These are phyloP conservation scores for Vicia villosa DNA, from an alignment of 306 rosid species.

Conservation along the genomic window DNA sequence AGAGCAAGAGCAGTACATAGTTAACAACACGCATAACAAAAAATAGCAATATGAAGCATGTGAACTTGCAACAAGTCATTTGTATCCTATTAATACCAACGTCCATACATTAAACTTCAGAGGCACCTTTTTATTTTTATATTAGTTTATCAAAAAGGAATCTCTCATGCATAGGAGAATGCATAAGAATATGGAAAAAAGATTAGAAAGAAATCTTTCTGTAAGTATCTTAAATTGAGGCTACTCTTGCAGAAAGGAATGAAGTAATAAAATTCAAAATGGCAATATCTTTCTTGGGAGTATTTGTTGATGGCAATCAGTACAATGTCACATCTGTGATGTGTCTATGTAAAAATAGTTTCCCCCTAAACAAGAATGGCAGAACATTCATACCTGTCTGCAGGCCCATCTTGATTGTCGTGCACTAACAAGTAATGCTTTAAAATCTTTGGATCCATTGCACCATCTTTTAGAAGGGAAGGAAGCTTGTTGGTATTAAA, in stretches of 20 bases:
- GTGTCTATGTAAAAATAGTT: slow-evolving; percentile 20
- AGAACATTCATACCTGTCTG: slow-evolving; percentile 65
- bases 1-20: slow-evolving; percentile 1
- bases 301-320: neutral
- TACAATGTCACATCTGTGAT: slow-evolving; percentile 12
- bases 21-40: neutral
- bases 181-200: slow-evolving; percentile 11
- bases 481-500: slow-evolving; percentile 79
- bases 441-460: slow-evolving; percentile 90
- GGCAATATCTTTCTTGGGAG: slow-evolving; percentile 12
- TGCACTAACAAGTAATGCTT: slow-evolving; percentile 91
- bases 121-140: neutral
- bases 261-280: slow-evolving; percentile 11
- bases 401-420: slow-evolving; percentile 81
- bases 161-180: slow-evolving; percentile 6
- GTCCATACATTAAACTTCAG: neutral
- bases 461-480: slow-evolving; percentile 80
- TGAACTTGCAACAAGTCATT: neutral
- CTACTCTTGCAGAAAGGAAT: slow-evolving; percentile 17
- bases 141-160: slow-evolving; percentile 5
- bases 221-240: slow-evolving; percentile 4
- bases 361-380: slow-evolving; percentile 27
- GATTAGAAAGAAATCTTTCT: neutral
- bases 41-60: slow-evolving; percentile 14
- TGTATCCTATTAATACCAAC: neutral